Evolutionary conservation across 2,329 filamentous ascomycete genomes (phyloP).

Genomic region (Lanzia echinophila): DNA sequence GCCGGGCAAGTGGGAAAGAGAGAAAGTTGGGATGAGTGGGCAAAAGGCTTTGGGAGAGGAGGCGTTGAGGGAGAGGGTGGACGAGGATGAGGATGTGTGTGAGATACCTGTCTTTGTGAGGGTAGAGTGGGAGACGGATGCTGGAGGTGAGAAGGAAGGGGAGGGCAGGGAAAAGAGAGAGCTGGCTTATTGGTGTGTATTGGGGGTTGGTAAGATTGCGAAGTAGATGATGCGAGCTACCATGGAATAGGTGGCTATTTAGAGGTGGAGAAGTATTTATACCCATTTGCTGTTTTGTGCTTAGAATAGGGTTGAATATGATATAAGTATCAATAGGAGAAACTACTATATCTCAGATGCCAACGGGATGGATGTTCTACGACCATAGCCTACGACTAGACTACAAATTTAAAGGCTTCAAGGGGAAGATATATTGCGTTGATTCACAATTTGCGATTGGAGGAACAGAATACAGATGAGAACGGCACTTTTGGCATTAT

Average conservation of each 20-base stretch:
- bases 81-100: constrained; percentile 33
- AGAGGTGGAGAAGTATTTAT: not conserved
- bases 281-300: not conserved
- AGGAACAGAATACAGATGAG: not conserved
- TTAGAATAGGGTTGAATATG: not conserved
- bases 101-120: constrained; percentile 94
- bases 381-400: too few relatives aligned
- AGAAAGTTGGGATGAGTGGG: constrained; percentile 33
- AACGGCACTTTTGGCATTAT: constrained; percentile 10
- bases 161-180: constrained; percentile 73
- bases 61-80: constrained; percentile 12
- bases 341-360: too few relatives aligned
- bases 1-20: constrained; percentile 38
- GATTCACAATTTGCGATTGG: not conserved
- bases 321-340: not conserved
- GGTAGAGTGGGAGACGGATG: constrained; percentile 79
- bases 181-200: constrained; percentile 90
- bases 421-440: too few relatives aligned
- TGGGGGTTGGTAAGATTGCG: constrained; percentile 76
- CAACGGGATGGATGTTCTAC: too few relatives aligned
- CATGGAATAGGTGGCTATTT: not conserved
- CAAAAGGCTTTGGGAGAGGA: constrained; percentile 48
- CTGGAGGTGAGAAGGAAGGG: constrained; percentile 51
- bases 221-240: not conserved
- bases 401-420: too few relatives aligned